Evolutionary conservation across 441 rosid species (phyloP).

Genomic region (Manihot esculenta): DNA sequence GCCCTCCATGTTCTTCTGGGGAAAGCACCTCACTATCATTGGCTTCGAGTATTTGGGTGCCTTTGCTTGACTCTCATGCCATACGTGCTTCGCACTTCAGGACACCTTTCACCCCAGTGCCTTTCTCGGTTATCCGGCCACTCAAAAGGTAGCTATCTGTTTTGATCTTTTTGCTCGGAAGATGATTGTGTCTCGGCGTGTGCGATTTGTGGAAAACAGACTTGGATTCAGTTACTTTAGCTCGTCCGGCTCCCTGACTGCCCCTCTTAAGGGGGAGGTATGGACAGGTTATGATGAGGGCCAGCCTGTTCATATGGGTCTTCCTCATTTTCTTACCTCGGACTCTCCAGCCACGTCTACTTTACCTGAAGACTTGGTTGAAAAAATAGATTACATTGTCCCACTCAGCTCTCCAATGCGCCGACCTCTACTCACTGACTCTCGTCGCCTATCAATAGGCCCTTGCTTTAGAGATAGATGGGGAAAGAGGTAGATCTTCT

Average conservation of each 20-base stretch:
- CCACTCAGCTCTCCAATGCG: neutral
- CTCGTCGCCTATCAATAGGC: neutral
- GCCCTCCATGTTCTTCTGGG: neutral
- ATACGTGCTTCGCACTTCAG: neutral
- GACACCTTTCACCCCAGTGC: neutral
- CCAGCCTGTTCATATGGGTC: neutral
- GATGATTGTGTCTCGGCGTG: neutral
- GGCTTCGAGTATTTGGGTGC: neutral
- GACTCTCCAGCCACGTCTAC: neutral
- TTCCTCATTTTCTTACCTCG: neutral
- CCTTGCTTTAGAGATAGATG: neutral
- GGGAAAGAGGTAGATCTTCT: neutral
- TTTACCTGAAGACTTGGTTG: neutral
- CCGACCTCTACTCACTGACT: neutral
- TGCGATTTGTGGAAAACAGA: neutral
- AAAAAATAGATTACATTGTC: neutral
- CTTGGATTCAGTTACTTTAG: neutral
- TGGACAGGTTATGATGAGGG: neutral
- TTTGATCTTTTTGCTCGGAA: neutral
- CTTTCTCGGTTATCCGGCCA: neutral
- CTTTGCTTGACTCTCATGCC: neutral
- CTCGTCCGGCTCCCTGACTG: neutral
- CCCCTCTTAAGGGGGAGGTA: neutral
- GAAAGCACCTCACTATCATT: neutral
- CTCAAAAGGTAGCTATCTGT: neutral